These are phyloP conservation scores for Cutaneotrichosporon sp. DNA, from an alignment of 1,284 basidiomycete species.

Conservation along the genomic window DNA sequence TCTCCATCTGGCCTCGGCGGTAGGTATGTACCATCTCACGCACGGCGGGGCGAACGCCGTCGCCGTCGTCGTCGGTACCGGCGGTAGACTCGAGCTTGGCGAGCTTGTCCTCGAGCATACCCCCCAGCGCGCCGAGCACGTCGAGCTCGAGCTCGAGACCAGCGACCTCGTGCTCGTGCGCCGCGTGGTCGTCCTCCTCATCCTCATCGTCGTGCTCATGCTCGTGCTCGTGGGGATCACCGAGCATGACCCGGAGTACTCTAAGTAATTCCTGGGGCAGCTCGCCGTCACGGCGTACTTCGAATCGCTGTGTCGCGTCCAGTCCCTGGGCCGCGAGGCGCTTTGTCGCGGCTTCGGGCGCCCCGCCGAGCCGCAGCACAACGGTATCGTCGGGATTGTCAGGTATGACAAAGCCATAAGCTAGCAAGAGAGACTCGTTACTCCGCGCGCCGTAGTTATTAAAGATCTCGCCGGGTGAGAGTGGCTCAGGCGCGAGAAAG, in stretches of 20 bases:
- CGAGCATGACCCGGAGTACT: constrained; percentile 48
- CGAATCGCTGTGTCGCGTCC: constrained; percentile 53
- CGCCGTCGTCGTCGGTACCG: constrained; percentile 27
- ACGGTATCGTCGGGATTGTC: constrained; percentile 78
- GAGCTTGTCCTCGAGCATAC: constrained; percentile 61
- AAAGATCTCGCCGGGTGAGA: constrained; percentile 61
- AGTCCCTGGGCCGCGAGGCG: constrained; percentile 25
- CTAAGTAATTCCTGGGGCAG: constrained; percentile 60
- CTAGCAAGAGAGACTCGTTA: constrained; percentile 78
- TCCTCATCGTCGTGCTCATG: constrained; percentile 50
- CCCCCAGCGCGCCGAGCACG: constrained; percentile 53
- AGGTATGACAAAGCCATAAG: constrained; percentile 75
- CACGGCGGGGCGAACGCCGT: constrained; percentile 16
- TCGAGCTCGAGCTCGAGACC: constrained; percentile 59
- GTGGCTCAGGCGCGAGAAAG: constrained; percentile 36
- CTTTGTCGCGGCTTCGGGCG: constrained; percentile 14
- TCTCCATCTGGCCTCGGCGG: constrained; percentile 28
- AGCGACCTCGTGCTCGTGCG: constrained; percentile 52
- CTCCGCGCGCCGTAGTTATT: constrained; percentile 65
- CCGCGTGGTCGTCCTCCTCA: constrained; percentile 44
- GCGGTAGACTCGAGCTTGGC: constrained; percentile 14
- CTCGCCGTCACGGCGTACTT: constrained; percentile 57
- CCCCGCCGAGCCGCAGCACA: constrained; percentile 64
- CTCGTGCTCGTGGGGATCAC: constrained; percentile 34
- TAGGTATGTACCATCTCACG: not conserved